phyloP scores from a whole-genome alignment of 2,329 filamentous ascomycete genomes.

The Colletotrichum sp. region DNA sequence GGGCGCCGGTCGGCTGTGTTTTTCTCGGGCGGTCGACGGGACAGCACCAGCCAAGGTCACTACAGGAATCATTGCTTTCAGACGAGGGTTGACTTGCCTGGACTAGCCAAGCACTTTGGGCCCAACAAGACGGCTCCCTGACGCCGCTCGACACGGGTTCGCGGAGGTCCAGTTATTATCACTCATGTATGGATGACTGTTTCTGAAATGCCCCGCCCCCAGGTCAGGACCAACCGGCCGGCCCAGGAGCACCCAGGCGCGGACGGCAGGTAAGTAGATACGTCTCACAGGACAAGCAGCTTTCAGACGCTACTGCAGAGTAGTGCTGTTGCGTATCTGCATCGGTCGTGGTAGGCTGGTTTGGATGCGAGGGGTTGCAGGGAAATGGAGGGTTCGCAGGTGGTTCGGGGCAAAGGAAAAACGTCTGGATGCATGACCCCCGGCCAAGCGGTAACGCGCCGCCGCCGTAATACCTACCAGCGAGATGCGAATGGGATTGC shows the following conservation, averaged over 20 bases:
- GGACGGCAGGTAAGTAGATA: background rate
- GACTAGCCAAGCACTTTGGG: background rate
- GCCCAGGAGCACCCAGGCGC: slow-evolving; percentile 16
- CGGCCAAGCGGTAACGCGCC: slow-evolving; percentile 20
- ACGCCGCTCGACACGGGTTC: background rate
- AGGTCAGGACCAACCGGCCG: slow-evolving; percentile 6
- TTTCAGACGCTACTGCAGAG: background rate
- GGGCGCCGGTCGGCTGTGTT: background rate
- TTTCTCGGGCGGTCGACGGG: background rate
- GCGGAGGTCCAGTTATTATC: background rate
- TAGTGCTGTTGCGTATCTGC: background rate
- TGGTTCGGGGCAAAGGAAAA: slow-evolving; percentile 22
- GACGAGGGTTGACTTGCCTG: background rate
- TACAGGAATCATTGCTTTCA: background rate
- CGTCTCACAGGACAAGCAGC: background rate
- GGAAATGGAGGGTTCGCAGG: slow-evolving; percentile 13
- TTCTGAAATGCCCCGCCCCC: background rate
- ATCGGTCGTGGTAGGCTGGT: background rate
- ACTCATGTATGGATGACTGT: background rate
- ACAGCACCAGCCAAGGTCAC: background rate
- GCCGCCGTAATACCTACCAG: background rate
- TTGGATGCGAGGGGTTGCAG: slow-evolving; percentile 12
- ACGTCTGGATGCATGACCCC: slow-evolving; percentile 2
- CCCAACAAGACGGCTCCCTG: background rate
- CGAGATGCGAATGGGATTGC: slow-evolving; percentile 5